Evolutionary conservation across 1,139 yeast genomes (phyloP).

Genomic region (Saccharomyces hybrid): DNA sequence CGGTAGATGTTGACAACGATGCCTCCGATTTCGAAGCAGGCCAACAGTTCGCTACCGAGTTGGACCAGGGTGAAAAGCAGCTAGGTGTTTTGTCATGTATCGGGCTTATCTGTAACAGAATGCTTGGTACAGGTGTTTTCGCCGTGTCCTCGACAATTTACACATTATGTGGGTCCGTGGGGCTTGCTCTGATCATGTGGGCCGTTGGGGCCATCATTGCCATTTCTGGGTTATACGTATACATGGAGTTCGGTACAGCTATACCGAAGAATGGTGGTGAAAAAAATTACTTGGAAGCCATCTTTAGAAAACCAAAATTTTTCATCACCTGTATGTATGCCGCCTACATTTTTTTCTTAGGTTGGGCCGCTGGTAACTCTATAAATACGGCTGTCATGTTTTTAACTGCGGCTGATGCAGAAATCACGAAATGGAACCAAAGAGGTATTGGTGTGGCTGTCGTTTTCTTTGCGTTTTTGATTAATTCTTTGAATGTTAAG

Average conservation of each 20-base stretch:
- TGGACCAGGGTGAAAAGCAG: slow-evolving; percentile 47
- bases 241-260: slow-evolving; percentile 78
- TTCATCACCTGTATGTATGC: slow-evolving; percentile 71
- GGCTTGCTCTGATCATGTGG: slow-evolving; percentile 68
- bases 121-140: slow-evolving; percentile 85
- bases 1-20: slow-evolving; percentile 9
- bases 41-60: slow-evolving; percentile 32
- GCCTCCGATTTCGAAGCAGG: slow-evolving; percentile 24
- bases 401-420: slow-evolving; percentile 63
- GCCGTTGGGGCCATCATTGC: slow-evolving; percentile 69
- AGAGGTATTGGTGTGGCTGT: slow-evolving; percentile 71
- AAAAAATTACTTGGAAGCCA: slow-evolving; percentile 70
- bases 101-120: slow-evolving; percentile 64
- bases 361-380: slow-evolving; percentile 70
- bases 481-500: slow-evolving; percentile 56
- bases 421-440: slow-evolving; percentile 65
- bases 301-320: slow-evolving; percentile 60
- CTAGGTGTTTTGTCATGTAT: slow-evolving; percentile 65
- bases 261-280: slow-evolving; percentile 86
- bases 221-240: slow-evolving; percentile 63
- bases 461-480: slow-evolving; percentile 59
- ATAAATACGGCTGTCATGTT: slow-evolving; percentile 33
- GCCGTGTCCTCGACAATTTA: slow-evolving; percentile 78
- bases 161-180: slow-evolving; percentile 60
- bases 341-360: slow-evolving; percentile 64